These are phyloP conservation scores for Tympanopsis confertula DNA, from an alignment of 2,329 filamentous ascomycete species.

Conservation along the genomic window DNA sequence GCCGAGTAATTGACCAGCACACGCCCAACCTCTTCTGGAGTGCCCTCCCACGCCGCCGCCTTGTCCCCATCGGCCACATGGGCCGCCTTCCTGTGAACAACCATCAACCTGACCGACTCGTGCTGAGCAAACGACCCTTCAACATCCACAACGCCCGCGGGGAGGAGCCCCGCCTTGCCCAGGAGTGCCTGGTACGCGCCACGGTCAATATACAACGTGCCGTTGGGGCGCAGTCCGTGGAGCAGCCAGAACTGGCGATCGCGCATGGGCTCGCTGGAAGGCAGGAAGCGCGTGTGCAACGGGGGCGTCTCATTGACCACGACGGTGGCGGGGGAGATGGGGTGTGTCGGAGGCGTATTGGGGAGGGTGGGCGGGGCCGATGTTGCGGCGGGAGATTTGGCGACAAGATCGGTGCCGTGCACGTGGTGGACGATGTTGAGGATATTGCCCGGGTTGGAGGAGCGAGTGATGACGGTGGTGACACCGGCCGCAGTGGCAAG, in stretches of 20 bases:
- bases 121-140: constrained; percentile 83
- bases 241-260: constrained; percentile 96
- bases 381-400: constrained; percentile 11
- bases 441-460: constrained; percentile 88
- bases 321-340: constrained; percentile 9
- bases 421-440: constrained; percentile 73
- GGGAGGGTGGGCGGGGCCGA: constrained; percentile 5
- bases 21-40: constrained; percentile 65
- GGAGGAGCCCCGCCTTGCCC: constrained; percentile 76
- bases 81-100: constrained; percentile 49
- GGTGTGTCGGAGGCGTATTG: constrained; percentile 7
- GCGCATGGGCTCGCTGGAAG: constrained; percentile 71
- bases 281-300: constrained; percentile 85
- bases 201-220: constrained; percentile 84
- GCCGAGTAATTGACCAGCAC: constrained; percentile 90
- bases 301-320: constrained; percentile 34
- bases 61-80: constrained; percentile 19
- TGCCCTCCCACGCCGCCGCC: constrained; percentile 33
- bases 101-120: constrained; percentile 78
- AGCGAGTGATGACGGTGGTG: constrained; percentile 88
- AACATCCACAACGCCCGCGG: constrained; percentile 82
- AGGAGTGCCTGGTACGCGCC: constrained; percentile 72
- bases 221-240: constrained; percentile 80
- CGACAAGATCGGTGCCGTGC: constrained; percentile 23
- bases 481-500: constrained; percentile 89